Base-by-base conservation (phyloP, 169 alveolate genomes). In the Eimeria maxima region DNA sequence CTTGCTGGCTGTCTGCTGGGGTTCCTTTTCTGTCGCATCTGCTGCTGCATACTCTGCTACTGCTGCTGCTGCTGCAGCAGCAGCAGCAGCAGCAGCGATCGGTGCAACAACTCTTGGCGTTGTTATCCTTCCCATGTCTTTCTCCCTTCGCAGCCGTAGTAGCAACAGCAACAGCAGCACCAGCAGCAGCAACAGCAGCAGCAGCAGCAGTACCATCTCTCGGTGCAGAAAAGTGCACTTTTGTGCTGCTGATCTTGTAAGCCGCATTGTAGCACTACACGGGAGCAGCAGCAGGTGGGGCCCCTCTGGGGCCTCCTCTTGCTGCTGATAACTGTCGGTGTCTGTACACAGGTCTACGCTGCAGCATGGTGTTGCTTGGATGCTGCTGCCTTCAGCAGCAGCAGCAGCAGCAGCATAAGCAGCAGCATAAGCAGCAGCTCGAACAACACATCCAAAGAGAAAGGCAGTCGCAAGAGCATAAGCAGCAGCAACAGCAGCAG, bases 1-100 rank as follows among this genome's bases (percentile, higher is more conserved):
- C 3, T 45, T 71, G 47, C 22, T 27, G 18, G 47, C 47, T 24
- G n/a, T 71, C 53, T 38, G 42, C 42, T 27, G 44, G 7, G 57
- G 65, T 18, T 76, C 88, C 4, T 8, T 44, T 20, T 7, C 88
- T 24, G 50, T 33, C n/a, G 45, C 69, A 8, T 57, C 67, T 57
- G 67, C 67, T 57, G 10, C 67, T 80, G 65, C 65, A 16, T 18
- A 24, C 50, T 69, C 90, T 80, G 90, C 71, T 44, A 71, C 90
- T 80, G 69, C 90, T 47, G 90, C 90, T 80, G 90, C 90, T 18
- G 18, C 71, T 6, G 90, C 90, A 71, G 81, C 81, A 22, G 90
- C 90, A 47, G 90, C 90, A 80, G 45, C 90, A 50, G 57, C 24
- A 10, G 87, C 87, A 74, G 87, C 87, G 42, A 22, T 29, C 4